Base-by-base conservation (phyloP, 768 basidiomycete genomes). In the Mycena albidolilacea region DNA sequence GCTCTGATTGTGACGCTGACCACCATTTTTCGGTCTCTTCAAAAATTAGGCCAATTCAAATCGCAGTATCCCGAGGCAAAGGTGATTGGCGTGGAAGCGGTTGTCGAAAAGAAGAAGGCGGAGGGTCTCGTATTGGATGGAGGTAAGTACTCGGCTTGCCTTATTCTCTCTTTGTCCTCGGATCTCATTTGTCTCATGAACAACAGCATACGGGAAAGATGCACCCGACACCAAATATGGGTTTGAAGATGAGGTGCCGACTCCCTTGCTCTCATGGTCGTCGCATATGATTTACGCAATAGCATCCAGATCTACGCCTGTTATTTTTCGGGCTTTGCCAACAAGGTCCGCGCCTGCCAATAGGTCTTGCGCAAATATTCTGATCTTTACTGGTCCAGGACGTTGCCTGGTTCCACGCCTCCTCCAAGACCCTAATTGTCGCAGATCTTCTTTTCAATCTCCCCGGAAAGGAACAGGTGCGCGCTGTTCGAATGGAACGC, bases 391-490 rank as follows among this genome's bases (percentile, higher is more conserved):
- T 37, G 21, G 10, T 30, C 6, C 41, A 94, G 78, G 96, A 97
- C 65, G 89, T 97, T 15, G 94, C 95, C 0, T 96, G 95, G 82
- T 88, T 93, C 70, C 96, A 97, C 78, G 81, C 84, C 14, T 84
- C 88, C 0, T 92, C 91, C 15, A 93, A 90, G 79, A 89, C 92
- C 0, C 83, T 97, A 57, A 88, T 97, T 58, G 86, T 93, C 80
- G 96, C 94, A 2, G 96, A 98, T 80, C 84, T 97, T 55, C 80
- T 97, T 3, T 89, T 95, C 84, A 97, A 97, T 82, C 84, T 97
- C 14, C 95, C 95, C 0, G 84, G 89, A 5, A 91, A 80, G 2
- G 95, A 97, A 81, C 95, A 96, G 83, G 91, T 90, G 69, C 50
- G 77, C 58, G 12, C 30, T 7, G 17, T 41, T 5, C 41, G 12